Conservation (phyloP, 108 stramenopile genomes). For the Nitzschia sp. region DNA sequence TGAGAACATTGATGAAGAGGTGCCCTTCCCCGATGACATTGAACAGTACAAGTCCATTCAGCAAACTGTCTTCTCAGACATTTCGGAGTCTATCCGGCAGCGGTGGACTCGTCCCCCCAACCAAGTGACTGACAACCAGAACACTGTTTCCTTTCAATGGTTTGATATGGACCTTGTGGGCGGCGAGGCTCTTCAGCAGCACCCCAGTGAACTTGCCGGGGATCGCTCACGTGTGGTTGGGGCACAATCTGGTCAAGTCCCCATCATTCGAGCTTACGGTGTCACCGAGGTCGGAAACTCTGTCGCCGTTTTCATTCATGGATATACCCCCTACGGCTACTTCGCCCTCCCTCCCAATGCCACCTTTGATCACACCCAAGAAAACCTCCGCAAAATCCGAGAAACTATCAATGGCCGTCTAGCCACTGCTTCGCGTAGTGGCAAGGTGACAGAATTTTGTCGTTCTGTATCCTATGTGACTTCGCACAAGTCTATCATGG, state of each 20-base stretch:
- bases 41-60: background rate
- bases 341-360: slow-evolving; percentile 69
- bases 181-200: slow-evolving; percentile 66
- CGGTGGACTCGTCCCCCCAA: slow-evolving; percentile 56
- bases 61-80: slow-evolving; percentile 29
- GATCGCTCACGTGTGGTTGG: slow-evolving; percentile 53
- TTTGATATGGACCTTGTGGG: slow-evolving; percentile 94
- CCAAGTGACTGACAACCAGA: slow-evolving; percentile 35
- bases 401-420: slow-evolving; percentile 30
- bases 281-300: slow-evolving; percentile 90
- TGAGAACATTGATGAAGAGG: slow-evolving; percentile 21
- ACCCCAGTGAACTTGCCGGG: slow-evolving; percentile 57
- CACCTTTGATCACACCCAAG: slow-evolving; percentile 49
- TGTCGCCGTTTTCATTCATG: slow-evolving; percentile 91
- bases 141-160: slow-evolving; percentile 88
- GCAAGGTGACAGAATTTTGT: slow-evolving; percentile 41
- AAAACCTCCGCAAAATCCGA: slow-evolving; percentile 57
- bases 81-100: slow-evolving; percentile 22
- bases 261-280: slow-evolving; percentile 93
- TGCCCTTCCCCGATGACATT: background rate
- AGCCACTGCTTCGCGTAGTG: slow-evolving; percentile 29
- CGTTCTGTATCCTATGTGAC: slow-evolving; percentile 60
- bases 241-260: slow-evolving; percentile 67
- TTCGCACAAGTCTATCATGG: slow-evolving; percentile 80
- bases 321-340: slow-evolving; percentile 95